A percentile compares a stretch with the other conserved stretches of the same genome.
phyloP scores from a whole-genome alignment of 1,139 yeast genomes.

The Suhomyces terraborum region DNA sequence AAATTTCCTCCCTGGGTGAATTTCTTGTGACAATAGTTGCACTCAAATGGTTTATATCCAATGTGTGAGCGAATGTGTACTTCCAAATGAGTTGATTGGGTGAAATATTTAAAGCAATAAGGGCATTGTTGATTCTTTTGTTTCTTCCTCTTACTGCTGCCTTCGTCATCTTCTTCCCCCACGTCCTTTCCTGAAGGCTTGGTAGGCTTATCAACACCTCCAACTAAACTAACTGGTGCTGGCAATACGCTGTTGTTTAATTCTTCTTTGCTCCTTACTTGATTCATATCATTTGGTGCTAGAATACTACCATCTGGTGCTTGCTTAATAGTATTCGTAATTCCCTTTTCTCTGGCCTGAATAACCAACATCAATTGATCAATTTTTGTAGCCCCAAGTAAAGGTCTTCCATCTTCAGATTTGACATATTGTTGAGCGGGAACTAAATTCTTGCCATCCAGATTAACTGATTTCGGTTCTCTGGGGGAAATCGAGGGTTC shows the following conservation, averaged over 20 bases:
- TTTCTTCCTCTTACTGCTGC: constrained; percentile 33
- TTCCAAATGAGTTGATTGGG: constrained; percentile 76
- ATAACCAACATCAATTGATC: constrained; percentile 89
- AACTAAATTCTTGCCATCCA: constrained; percentile 27
- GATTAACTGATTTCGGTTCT: neutral
- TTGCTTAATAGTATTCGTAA: constrained; percentile 59
- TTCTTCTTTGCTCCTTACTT: constrained; percentile 21
- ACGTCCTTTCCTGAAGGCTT: constrained; percentile 25
- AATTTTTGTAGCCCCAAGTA: constrained; percentile 82
- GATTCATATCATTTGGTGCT: constrained; percentile 27
- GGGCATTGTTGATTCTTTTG: constrained; percentile 66
- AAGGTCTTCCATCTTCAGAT: constrained; percentile 63
- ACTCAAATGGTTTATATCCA: constrained; percentile 77
- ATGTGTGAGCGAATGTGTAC: constrained; percentile 79
- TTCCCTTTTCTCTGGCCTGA: constrained; percentile 81
- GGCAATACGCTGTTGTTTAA: constrained; percentile 49
- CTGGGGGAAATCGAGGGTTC: neutral
- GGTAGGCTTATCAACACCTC: constrained; percentile 75
- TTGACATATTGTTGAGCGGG: constrained; percentile 50
- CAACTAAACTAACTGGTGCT: constrained; percentile 66
- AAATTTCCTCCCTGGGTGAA: constrained; percentile 93
- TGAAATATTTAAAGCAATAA: constrained; percentile 67
- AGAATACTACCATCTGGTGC: constrained; percentile 62
- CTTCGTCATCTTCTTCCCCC: constrained; percentile 23
- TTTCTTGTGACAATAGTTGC: constrained; percentile 74